Evolutionary conservation across 129 eudicot genomes (phyloP).

Genomic region (Flaveria ramosissima): DNA sequence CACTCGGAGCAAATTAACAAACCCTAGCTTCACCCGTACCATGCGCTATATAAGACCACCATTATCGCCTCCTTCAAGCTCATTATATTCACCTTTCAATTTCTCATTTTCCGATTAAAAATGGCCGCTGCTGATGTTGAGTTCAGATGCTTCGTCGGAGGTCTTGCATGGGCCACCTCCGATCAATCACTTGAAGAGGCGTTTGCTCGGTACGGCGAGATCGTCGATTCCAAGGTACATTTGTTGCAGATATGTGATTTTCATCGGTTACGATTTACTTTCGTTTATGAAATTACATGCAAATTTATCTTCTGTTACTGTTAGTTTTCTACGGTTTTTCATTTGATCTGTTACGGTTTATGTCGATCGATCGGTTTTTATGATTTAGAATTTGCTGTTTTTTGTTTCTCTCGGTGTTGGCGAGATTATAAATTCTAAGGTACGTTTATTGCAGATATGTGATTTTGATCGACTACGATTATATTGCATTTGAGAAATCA

Average conservation of each 20-base stretch:
- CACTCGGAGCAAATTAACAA: conserved; percentile 28
- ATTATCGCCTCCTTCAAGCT: not conserved
- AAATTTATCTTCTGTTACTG: too few species aligned
- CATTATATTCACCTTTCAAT: not conserved
- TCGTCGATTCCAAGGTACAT: conserved; percentile 93
- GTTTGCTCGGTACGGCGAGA: conserved; percentile 73
- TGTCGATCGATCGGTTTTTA: too few species aligned
- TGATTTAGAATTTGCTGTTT: too few species aligned
- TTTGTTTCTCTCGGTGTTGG: too few species aligned
- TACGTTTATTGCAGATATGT: too few species aligned
- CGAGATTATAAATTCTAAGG: too few species aligned
- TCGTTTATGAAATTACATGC: not conserved
- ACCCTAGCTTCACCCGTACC: conserved; percentile 33
- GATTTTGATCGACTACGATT: too few species aligned
- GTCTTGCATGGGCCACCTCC: conserved; percentile 92
- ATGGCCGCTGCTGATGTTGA: conserved; percentile 83
- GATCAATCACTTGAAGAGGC: conserved; percentile 65
- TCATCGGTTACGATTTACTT: conserved; percentile 42
- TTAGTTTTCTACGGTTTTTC: too few species aligned
- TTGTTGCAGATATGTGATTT: conserved; percentile 39
- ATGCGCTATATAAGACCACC: conserved; percentile 30
- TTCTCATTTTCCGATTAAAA: not conserved
- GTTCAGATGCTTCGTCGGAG: conserved; percentile 89
- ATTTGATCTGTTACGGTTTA: too few species aligned
- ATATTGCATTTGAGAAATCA: too few species aligned